Evolutionary conservation across 176 grass and related monocot species (phyloP).

Genomic region (Cenchrus purpureus): DNA sequence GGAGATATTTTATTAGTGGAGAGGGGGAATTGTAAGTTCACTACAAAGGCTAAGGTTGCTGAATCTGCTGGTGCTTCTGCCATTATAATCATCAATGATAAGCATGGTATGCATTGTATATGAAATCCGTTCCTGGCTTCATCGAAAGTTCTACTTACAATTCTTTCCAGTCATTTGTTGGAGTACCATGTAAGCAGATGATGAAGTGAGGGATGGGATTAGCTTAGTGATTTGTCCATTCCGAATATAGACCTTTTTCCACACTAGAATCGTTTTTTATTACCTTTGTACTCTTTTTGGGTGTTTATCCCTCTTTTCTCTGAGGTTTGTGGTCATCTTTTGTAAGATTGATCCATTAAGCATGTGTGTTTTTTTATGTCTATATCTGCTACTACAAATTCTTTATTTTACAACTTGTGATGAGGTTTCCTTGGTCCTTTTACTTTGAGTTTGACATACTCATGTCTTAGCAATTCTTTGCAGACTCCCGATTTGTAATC

Average conservation of each 20-base stretch:
- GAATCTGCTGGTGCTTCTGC: constrained; percentile 92
- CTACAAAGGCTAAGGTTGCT: constrained; percentile 73
- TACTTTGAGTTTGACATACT: background rate
- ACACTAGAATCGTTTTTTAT: background rate
- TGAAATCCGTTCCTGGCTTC: background rate
- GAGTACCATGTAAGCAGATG: constrained; percentile 19
- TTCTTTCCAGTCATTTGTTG: background rate
- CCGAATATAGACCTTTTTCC: constrained; percentile 3
- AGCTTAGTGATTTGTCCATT: constrained; percentile 9
- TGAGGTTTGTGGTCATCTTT: constrained; percentile 11
- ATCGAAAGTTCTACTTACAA: background rate
- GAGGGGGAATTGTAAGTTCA: constrained; percentile 87
- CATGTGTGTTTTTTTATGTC: constrained; percentile 2
- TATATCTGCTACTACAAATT: background rate
- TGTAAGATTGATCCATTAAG: constrained; percentile 5
- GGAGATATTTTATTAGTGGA: constrained; percentile 87
- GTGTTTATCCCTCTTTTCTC: background rate
- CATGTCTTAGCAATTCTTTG: background rate
- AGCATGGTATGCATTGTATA: constrained; percentile 57
- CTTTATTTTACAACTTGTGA: background rate
- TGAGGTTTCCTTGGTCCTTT: background rate
- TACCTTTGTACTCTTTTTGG: background rate
- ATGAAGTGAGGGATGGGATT: background rate
- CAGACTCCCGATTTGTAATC: background rate
- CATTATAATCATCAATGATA: constrained; percentile 88